phyloP scores from a whole-genome alignment of 2,329 filamentous ascomycete species.

The Fusarium sambucinum region DNA sequence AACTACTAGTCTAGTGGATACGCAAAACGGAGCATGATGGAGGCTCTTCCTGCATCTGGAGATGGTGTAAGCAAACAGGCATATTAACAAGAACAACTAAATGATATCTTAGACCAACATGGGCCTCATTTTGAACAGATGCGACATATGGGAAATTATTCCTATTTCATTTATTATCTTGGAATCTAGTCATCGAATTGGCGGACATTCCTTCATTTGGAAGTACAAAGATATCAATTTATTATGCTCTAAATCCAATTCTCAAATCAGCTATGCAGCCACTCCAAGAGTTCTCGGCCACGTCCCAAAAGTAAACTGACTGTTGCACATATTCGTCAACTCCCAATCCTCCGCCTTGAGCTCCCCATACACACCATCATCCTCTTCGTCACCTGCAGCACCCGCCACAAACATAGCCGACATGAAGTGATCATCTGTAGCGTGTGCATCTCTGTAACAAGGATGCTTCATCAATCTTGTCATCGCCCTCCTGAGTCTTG shows the following conservation, averaged over 20 bases:
- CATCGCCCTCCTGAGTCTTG: conserved; percentile 64
- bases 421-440: conserved; percentile 79
- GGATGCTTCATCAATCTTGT: conserved; percentile 77
- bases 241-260: not conserved
- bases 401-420: conserved; percentile 73
- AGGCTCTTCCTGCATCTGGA: too few relatives aligned
- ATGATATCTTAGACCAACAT: not conserved
- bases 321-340: conserved; percentile 73
- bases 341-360: conserved; percentile 74
- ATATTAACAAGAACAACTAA: not conserved
- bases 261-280: not conserved
- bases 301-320: conserved; percentile 66
- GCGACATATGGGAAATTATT: too few relatives aligned
- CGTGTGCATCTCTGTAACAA: conserved; percentile 73
- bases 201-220: too few relatives aligned
- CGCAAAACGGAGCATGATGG: not conserved
- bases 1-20: not conserved
- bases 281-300: conserved; percentile 29
- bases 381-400: conserved; percentile 61
- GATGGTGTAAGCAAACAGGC: not conserved
- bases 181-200: too few relatives aligned
- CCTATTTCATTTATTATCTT: too few relatives aligned
- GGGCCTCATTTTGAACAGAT: too few relatives aligned
- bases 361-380: conserved; percentile 56
- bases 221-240: too few relatives aligned